Evolutionary conservation across 2,329 filamentous ascomycete species (phyloP).

Genomic region (Botryosphaeria dothidea): DNA sequence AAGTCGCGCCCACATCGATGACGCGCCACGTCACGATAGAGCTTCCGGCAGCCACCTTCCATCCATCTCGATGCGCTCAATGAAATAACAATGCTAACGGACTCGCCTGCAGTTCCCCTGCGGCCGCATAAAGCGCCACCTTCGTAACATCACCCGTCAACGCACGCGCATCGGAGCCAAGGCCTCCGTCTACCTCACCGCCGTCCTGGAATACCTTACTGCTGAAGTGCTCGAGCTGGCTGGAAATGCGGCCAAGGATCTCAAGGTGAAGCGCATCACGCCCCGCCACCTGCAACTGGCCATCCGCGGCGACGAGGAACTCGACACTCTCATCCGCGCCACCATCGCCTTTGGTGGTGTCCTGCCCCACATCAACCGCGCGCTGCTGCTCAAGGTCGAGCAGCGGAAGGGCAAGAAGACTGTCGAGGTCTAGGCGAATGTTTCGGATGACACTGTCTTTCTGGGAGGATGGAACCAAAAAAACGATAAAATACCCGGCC

Average conservation of each 20-base stretch:
- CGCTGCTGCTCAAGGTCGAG: slow-evolving; percentile 91
- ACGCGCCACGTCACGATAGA: slow-evolving; percentile 20
- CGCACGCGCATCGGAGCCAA: slow-evolving; percentile 99
- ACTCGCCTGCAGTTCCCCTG: slow-evolving; percentile 77
- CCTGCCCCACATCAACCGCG: slow-evolving; percentile 97
- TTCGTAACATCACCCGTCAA: slow-evolving; percentile 98
- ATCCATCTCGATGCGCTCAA: slow-evolving; percentile 1
- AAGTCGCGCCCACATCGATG: not conserved
- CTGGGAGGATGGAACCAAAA: slow-evolving; percentile 15
- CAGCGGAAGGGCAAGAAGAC: slow-evolving; percentile 88
- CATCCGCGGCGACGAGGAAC: slow-evolving; percentile 96
- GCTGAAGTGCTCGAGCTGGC: slow-evolving; percentile 97
- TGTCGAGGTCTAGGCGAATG: slow-evolving; percentile 27
- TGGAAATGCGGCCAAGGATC: slow-evolving; percentile 97
- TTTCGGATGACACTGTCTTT: slow-evolving; percentile 7
- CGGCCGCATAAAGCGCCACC: slow-evolving; percentile 99
- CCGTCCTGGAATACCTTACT: slow-evolving; percentile 96
- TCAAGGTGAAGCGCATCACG: slow-evolving; percentile 99
- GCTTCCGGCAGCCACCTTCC: slow-evolving; percentile 11
- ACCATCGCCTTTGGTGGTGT: slow-evolving; percentile 99
- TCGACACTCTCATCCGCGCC: slow-evolving; percentile 94
- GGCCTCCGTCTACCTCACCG: slow-evolving; percentile 96
- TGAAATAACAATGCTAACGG: not conserved
- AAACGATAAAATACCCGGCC: slow-evolving; percentile 15
- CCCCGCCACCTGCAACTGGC: slow-evolving; percentile 96